Evolutionary conservation across 163 green algal genomes (phyloP), one percentile per base, ranked within the genome.

Genomic region (Scenedesmus sp.): DNA sequence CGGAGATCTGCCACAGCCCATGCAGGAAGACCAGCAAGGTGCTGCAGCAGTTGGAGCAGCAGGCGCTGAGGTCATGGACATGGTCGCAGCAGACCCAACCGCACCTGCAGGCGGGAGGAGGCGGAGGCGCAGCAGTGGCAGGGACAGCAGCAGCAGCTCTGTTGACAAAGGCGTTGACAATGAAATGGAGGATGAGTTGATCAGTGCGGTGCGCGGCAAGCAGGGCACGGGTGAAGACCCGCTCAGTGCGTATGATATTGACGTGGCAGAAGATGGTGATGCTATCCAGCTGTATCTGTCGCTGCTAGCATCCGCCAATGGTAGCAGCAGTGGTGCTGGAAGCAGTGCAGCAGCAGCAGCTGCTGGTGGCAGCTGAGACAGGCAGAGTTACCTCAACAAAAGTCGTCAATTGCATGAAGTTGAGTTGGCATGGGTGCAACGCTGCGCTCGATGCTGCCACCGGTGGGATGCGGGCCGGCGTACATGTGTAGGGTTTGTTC

Each of bases 211-310:
- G 87, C 81, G 83, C 35, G 37, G 53, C 44, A 70, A 53, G n/a
- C 9, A 43, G 13, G 43, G 51, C 13, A 46, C 76, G 73, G 80
- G 81, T 24, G 78, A 87, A n/a, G 88, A 92, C 49, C 81, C 88
- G 18, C 37, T 89, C 33, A 37, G 46, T 22, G 88, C 88, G 26
- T 92, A 92, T 68, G 88, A 92, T 13, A 68, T 92, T 18, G 88
- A 88, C 80, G 65, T 92, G 3, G 12, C 24, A 24, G 88, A 89
- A 49, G 88, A 92, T 68, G 88, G 81, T 2, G 88, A 92, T 16
- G 88, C 88, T 5, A 92, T 92, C 18, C 56, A 83, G 42, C 10
- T 73, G 59, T 92, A 92, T n/a, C 2, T 87, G 43, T 68, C 56
- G 16, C 37, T 92, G 65, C 43, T 92, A 65, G 26, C 44, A 16